phyloP scores from a whole-genome alignment of 805 yeast species.

The Priceomyces castillae region DNA sequence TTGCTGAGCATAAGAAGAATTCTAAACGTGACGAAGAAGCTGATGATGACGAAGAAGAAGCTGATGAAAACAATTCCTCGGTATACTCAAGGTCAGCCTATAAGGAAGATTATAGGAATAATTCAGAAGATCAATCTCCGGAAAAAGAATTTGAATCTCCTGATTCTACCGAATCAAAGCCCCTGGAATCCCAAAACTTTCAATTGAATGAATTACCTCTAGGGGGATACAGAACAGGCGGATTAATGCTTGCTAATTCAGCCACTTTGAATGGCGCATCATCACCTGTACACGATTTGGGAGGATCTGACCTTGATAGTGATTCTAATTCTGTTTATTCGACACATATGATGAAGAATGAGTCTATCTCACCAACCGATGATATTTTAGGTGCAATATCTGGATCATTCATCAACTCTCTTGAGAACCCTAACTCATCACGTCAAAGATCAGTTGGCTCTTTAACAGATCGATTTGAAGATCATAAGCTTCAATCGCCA shows the following conservation, averaged over 20 bases:
- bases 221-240: conserved; percentile 17
- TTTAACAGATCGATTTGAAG: conserved; percentile 27
- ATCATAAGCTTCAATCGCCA: conserved; percentile 23
- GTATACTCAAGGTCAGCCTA: not conserved
- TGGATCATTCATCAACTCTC: conserved; percentile 4
- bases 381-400: conserved; percentile 3
- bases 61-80: not conserved
- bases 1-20: conserved; percentile 29
- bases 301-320: conserved; percentile 21
- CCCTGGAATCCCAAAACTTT: conserved; percentile 10
- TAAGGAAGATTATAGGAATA: not conserved
- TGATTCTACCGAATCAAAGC: conserved; percentile 1
- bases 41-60: not conserved
- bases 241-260: conserved; percentile 9
- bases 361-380: conserved; percentile 9
- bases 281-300: not conserved
- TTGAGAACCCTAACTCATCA: conserved; percentile 5
- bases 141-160: not conserved
- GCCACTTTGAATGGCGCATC: conserved; percentile 2
- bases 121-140: not conserved
- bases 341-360: conserved; percentile 4
- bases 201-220: conserved; percentile 16
- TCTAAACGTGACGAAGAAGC: conserved; percentile 7
- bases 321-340: conserved; percentile 21
- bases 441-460: conserved; percentile 19